Percentiles rank a stretch among this genome's conserved stretches.
Evolutionary conservation across 352 stramenopile genomes (phyloP).

Genomic region (Globisporangium lucens): DNA sequence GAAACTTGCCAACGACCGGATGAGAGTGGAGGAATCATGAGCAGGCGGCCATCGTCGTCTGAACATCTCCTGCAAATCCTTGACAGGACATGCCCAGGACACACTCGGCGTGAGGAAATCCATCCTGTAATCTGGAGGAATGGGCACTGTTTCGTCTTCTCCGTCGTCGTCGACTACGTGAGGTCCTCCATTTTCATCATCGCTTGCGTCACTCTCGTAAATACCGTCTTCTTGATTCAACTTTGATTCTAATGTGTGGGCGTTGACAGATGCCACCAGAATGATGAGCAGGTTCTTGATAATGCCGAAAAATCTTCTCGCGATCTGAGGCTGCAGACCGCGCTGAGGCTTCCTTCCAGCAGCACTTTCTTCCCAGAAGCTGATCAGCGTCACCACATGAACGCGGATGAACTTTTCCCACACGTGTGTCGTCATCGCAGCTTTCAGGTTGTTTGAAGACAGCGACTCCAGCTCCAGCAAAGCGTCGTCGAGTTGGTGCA

Average conservation of each 20-base stretch:
- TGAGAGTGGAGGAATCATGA: slow-evolving; percentile 41
- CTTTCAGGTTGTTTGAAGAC: slow-evolving; percentile 31
- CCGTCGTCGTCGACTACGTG: slow-evolving; percentile 18
- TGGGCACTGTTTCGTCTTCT: slow-evolving; percentile 15
- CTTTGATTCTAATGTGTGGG: neutral
- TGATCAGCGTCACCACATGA: slow-evolving; percentile 77
- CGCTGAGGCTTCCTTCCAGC: slow-evolving; percentile 59
- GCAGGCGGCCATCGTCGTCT: slow-evolving; percentile 55
- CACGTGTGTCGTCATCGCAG: slow-evolving; percentile 66
- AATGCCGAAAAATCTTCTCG: slow-evolving; percentile 74
- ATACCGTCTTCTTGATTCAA: neutral
- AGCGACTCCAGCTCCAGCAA: slow-evolving; percentile 61
- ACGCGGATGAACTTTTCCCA: slow-evolving; percentile 83
- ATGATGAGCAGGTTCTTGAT: slow-evolving; percentile 59
- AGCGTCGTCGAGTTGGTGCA: slow-evolving; percentile 81
- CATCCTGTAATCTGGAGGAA: slow-evolving; percentile 33
- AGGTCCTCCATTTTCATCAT: slow-evolving; percentile 15
- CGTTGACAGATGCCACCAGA: slow-evolving; percentile 34
- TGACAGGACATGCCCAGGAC: slow-evolving; percentile 48
- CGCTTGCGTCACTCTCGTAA: slow-evolving; percentile 15
- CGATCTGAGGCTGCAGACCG: slow-evolving; percentile 72
- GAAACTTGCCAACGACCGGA: slow-evolving; percentile 41
- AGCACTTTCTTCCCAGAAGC: slow-evolving; percentile 81
- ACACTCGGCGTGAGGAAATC: slow-evolving; percentile 37
- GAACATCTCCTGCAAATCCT: slow-evolving; percentile 47